These are phyloP conservation scores for Stagonosporopsis tanaceti DNA, from an alignment of 2,329 filamentous ascomycete genomes.

Conservation along the genomic window DNA sequence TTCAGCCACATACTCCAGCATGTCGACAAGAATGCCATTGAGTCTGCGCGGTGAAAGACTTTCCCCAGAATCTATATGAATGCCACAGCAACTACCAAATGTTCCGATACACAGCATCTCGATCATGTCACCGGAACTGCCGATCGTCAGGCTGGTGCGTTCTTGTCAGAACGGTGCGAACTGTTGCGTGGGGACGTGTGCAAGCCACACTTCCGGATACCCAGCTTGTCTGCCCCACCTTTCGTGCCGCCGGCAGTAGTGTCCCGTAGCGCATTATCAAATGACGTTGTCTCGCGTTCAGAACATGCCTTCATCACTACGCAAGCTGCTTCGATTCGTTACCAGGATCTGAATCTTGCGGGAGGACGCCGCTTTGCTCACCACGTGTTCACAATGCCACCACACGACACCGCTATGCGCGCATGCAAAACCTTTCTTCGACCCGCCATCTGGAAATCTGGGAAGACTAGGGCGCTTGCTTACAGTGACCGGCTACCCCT, in stretches of 20 bases:
- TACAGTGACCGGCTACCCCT: conserved; percentile 13
- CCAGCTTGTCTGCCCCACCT: neutral
- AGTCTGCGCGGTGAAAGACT: neutral
- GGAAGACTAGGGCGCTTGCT: conserved; percentile 1
- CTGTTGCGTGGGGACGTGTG: conserved; percentile 11
- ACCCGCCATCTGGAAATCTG: neutral
- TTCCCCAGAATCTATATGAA: neutral
- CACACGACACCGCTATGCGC: neutral
- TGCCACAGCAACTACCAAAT: too few species aligned
- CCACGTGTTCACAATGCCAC: conserved; percentile 5
- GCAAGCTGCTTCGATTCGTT: conserved; percentile 10
- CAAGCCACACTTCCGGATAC: conserved; percentile 14
- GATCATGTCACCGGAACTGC: neutral
- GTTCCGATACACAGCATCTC: too few species aligned
- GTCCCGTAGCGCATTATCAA: conserved; percentile 9
- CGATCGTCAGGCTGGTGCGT: neutral
- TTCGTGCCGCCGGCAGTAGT: conserved; percentile 16
- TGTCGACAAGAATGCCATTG: conserved; percentile 9
- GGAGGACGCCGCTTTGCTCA: conserved; percentile 1
- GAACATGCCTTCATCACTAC: conserved; percentile 3
- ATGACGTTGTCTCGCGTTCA: conserved; percentile 11
- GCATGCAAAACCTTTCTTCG: neutral
- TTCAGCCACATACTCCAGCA: conserved; percentile 19
- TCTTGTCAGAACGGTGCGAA: conserved; percentile 3
- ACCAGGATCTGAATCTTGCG: neutral